A percentile compares a stretch with the other conserved stretches of the same genome.
Evolutionary conservation across 148 eudicot species (phyloP).

Genomic region (Mesembryanthemum crystallinum): DNA sequence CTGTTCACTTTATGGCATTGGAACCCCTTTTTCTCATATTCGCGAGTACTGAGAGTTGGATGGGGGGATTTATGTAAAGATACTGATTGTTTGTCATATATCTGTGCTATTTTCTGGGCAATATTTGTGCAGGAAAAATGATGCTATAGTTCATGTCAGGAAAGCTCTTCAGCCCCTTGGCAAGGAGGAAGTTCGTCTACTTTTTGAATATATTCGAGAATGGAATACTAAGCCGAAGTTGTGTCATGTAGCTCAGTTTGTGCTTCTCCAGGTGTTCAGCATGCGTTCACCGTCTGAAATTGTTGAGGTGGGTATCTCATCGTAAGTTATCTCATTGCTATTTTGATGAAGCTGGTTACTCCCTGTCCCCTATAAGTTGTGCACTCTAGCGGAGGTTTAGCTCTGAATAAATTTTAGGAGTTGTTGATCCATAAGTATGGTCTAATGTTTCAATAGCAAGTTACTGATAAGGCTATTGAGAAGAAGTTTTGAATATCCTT

Average conservation of each 20-base stretch:
- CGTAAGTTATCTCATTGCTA: background rate
- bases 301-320: slow-evolving; percentile 56
- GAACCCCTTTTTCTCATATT: background rate
- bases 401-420: too few species aligned
- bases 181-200: slow-evolving; percentile 64
- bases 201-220: slow-evolving; percentile 85
- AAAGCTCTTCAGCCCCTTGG: slow-evolving; percentile 59
- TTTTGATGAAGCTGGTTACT: background rate
- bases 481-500: too few species aligned
- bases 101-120: slow-evolving; percentile 2
- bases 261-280: slow-evolving; percentile 72
- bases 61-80: background rate
- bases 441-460: too few species aligned
- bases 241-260: slow-evolving; percentile 84
- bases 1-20: background rate
- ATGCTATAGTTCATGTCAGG: slow-evolving; percentile 48
- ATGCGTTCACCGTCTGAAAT: slow-evolving; percentile 78
- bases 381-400: too few species aligned
- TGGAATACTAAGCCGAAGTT: slow-evolving; percentile 97
- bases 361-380: too few species aligned
- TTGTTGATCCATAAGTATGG: too few species aligned
- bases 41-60: background rate
- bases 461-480: too few species aligned
- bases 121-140: slow-evolving; percentile 49
- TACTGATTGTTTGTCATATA: background rate